These are phyloP conservation scores for Coleophoma crateriformis DNA, from an alignment of 2,329 filamentous ascomycete species.

Conservation along the genomic window DNA sequence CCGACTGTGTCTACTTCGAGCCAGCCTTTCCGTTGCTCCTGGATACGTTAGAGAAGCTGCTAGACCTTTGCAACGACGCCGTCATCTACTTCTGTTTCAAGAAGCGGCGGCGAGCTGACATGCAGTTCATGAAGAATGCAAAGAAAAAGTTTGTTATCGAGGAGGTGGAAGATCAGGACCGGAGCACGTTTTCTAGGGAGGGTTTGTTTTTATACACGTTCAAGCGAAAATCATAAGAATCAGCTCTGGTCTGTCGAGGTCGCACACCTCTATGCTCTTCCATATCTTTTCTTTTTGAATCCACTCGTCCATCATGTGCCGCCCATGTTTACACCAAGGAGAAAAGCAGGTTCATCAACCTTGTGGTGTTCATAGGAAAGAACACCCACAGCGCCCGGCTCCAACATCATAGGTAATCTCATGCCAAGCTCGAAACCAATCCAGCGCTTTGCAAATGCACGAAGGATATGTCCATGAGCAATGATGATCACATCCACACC, in stretches of 20 bases:
- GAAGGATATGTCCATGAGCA: slow-evolving; percentile 42
- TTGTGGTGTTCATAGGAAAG: slow-evolving; percentile 31
- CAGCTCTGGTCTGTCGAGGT: not conserved
- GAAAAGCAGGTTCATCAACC: slow-evolving; percentile 29
- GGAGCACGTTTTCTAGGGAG: slow-evolving; percentile 49
- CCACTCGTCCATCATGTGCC: slow-evolving; percentile 1
- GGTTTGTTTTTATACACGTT: slow-evolving; percentile 58
- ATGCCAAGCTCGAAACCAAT: slow-evolving; percentile 34
- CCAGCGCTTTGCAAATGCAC: slow-evolving; percentile 51
- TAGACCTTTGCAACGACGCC: slow-evolving; percentile 63
- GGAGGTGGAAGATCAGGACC: slow-evolving; percentile 57
- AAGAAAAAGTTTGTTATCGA: slow-evolving; percentile 60
- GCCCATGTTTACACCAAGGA: slow-evolving; percentile 29
- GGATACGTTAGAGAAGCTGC: slow-evolving; percentile 68
- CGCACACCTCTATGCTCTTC: not conserved
- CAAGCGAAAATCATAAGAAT: slow-evolving; percentile 30
- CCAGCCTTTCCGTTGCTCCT: slow-evolving; percentile 87
- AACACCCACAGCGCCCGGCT: slow-evolving; percentile 31
- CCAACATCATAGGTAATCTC: slow-evolving; percentile 30
- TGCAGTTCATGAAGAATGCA: slow-evolving; percentile 68
- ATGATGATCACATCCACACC: slow-evolving; percentile 43
- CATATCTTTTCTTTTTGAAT: not conserved
- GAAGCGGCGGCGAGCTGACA: slow-evolving; percentile 76
- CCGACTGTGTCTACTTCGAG: slow-evolving; percentile 96
- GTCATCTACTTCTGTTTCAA: slow-evolving; percentile 87